phyloP scores from a whole-genome alignment of 2,329 filamentous ascomycete species.

The Cladophialophora yegresii region DNA sequence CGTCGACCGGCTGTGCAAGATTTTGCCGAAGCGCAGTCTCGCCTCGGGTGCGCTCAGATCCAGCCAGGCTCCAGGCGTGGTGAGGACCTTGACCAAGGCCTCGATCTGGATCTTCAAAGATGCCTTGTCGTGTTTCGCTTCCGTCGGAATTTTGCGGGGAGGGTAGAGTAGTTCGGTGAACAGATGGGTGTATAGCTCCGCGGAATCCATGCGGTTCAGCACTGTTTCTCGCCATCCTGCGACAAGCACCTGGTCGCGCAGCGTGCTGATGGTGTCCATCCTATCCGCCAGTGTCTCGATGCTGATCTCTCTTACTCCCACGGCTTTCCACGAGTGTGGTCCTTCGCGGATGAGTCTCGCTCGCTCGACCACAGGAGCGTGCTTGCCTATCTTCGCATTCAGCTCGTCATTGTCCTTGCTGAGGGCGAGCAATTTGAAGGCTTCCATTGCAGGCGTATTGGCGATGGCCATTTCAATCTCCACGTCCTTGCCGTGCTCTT shows the following conservation, averaged over 20 bases:
- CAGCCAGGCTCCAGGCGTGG: conserved; percentile 49
- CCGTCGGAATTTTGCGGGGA: conserved; percentile 37
- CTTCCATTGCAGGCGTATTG: conserved; percentile 38
- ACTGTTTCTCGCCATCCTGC: conserved; percentile 41
- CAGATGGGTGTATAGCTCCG: conserved; percentile 41
- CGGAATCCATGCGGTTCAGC: conserved; percentile 41
- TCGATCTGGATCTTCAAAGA: conserved; percentile 52
- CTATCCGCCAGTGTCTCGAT: conserved; percentile 42
- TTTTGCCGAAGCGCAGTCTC: conserved; percentile 50
- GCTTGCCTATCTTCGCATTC: conserved; percentile 43
- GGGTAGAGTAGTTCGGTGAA: conserved; percentile 46
- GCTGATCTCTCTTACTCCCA: conserved; percentile 46
- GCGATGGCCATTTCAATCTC: conserved; percentile 33
- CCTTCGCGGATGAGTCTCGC: conserved; percentile 44
- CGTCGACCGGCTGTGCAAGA: conserved; percentile 45
- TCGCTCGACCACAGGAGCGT: conserved; percentile 43
- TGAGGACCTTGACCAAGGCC: conserved; percentile 48
- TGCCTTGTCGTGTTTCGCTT: conserved; percentile 28
- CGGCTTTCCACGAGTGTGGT: conserved; percentile 45
- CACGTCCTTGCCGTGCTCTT: conserved; percentile 32
- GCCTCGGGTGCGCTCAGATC: conserved; percentile 52
- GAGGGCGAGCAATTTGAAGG: conserved; percentile 42
- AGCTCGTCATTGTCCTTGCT: conserved; percentile 38
- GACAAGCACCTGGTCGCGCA: conserved; percentile 43
- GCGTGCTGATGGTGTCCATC: conserved; percentile 40